A percentile compares a stretch with the other conserved stretches of the same genome.
These are phyloP conservation scores for Lepidium aucheri DNA, from an alignment of 345 rosid species.

Conservation along the genomic window DNA sequence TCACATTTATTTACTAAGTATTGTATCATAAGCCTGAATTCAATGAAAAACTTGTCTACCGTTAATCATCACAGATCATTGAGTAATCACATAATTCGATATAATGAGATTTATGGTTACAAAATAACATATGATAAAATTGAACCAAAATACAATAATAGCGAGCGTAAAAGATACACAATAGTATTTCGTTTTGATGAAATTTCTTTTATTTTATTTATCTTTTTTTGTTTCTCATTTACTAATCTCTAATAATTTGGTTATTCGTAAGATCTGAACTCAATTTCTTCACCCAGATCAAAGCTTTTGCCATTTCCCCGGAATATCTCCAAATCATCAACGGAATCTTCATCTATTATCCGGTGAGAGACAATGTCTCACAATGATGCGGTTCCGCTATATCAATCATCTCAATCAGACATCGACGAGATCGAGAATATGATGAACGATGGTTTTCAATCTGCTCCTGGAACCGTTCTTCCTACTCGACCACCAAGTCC, in stretches of 20 bases:
- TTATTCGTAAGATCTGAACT: slow-evolving; percentile 13
- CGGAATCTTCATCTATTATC: slow-evolving; percentile 2
- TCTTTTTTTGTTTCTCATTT: slow-evolving; percentile 1
- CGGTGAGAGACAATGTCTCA: slow-evolving; percentile 45
- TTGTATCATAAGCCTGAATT: background rate
- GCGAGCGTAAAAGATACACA: no score
- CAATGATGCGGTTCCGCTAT: slow-evolving; percentile 76
- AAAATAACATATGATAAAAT: no score
- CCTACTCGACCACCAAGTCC: slow-evolving; percentile 88
- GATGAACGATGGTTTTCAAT: slow-evolving; percentile 64
- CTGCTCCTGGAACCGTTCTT: slow-evolving; percentile 64
- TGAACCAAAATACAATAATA: no score
- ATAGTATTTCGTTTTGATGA: no score
- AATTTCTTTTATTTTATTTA: no score
- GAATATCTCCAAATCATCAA: background rate
- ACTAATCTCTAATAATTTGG: slow-evolving; percentile 19
- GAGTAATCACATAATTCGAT: no score
- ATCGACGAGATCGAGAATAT: slow-evolving; percentile 99
- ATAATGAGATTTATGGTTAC: no score
- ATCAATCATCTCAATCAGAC: slow-evolving; percentile 87
- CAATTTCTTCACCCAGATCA: background rate
- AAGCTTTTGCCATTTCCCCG: slow-evolving; percentile 11
- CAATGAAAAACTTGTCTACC: background rate
- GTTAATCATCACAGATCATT: background rate
- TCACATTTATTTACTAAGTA: background rate